Base-by-base conservation (phyloP, 1,139 yeast genomes). In the Lodderomyces pseudojiufengensis region DNA sequence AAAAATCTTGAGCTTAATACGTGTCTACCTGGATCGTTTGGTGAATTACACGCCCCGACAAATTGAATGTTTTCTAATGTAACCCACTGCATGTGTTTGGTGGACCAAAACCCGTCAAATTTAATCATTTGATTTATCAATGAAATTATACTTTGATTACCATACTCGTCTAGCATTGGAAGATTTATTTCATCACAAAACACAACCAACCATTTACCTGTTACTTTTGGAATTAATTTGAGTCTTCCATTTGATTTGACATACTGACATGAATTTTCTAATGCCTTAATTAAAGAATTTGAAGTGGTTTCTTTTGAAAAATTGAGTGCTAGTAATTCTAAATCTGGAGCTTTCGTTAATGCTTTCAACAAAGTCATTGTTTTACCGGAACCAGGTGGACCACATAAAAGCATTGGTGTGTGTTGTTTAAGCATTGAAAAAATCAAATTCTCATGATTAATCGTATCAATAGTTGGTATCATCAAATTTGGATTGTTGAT, bases 301-400 rank as follows among this genome's bases (percentile, higher is more conserved):
- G 94, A 84, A 0, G 82, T 65, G 0, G 95, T 83, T 22, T 85
- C 92, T 44, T 85, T 86, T 1, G 96, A 86, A 51, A 90, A 88
- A 51, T 88, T 90, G 46, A 92, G 59, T 1, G 87, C 76, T 2
- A 81, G 68, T 5, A 86, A 65, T 27, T 81, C 85, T 41, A 79
- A 63, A 20, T 70, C 65, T 0, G 80, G 73, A 0, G 82, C 68
- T 37, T 69, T 70, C 33, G 85, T 65, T 31, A 92, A 57, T 0
- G 88, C 80, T 37, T 82, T 79, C 46, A 85, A 71, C 21, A 92
- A 60, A 0, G 92, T 80, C 97, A 90, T 90, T 0, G 97, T 90
- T 54, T 92, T 92, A 44, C 98, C 98, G 0, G 96, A 84, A 3
- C 98, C 98, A 0, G 98, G 97, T 0, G 97, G 97, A 4, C 98